Evolutionary conservation across 768 basidiomycete species (phyloP), one percentile per base, ranked within the genome.

Genomic region (Mycena albidolilacea): DNA sequence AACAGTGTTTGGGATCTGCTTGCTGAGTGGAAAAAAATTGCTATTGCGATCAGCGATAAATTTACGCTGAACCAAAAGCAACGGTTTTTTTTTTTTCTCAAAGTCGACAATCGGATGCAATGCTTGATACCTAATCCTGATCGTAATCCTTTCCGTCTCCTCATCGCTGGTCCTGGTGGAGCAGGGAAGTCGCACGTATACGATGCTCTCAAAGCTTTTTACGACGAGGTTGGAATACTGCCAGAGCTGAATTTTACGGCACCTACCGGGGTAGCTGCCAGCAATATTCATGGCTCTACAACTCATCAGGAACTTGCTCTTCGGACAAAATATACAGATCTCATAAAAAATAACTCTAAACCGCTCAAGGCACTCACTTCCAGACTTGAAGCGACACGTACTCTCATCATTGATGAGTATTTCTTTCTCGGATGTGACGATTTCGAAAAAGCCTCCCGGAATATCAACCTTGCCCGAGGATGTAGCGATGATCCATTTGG

Each of bases 151-250:
- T 71, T 78, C 19, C 73, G 71, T 5, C 21, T 79, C 21, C 67
- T 78, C 14, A 39, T 79, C 41, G 69, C 46, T 39, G 77, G 78
- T 19, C 74, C 77, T 35, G 78, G 77, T 14, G 78, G 78, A 19
- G 65, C 77, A 21, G 78, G 78, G 17, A 79, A 79, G 58, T 78
- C 78, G 0, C 75, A 73, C 38, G 23, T 78, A 35, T 75, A 77
- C 43, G 67, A 78, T 10, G 78, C 77, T 2, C 41, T 70, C 21
- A 65, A 48, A 17, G 59, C 43, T 30, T 1, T 78, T 71, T 76
- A 77, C 21, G 41, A 66, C 4, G 23, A 19, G 5, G 11, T 67
- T 5, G 46, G 46, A 4, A 37, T 62, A 30, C 43, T 43, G 3
- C 5, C 39, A 0, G 67, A 69, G 8, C 48, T 79, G 3, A 46